Percentiles rank a stretch among this genome's conserved stretches.
These are phyloP conservation scores for Avena insularis DNA, from an alignment of 176 grass and related monocot species.

Conservation along the genomic window DNA sequence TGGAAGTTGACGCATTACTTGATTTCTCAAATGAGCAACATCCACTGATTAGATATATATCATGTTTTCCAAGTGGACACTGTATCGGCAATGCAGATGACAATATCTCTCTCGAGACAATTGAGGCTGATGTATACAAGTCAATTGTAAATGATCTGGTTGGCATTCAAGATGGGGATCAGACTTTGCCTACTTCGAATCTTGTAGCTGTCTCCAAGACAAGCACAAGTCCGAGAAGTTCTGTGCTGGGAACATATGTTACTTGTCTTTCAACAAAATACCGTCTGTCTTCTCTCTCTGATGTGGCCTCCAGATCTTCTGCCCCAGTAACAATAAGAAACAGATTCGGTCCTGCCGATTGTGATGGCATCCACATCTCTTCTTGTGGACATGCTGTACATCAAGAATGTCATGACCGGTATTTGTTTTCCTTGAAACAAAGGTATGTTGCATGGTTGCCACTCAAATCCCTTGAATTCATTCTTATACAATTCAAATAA, in stretches of 20 bases:
- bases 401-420: constrained; percentile 95
- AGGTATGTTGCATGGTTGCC: constrained; percentile 54
- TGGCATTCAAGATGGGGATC: constrained; percentile 48
- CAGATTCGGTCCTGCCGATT: constrained; percentile 80
- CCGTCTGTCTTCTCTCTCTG: constrained; percentile 45
- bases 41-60: constrained; percentile 63
- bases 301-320: constrained; percentile 55
- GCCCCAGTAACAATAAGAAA: constrained; percentile 46
- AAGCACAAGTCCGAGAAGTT: constrained; percentile 63
- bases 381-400: constrained; percentile 98
- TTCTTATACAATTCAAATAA: constrained; percentile 22
- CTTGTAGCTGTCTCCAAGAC: constrained; percentile 54
- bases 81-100: constrained; percentile 42
- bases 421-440: constrained; percentile 96
- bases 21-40: constrained; percentile 68
- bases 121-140: constrained; percentile 67
- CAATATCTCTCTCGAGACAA: constrained; percentile 52
- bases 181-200: constrained; percentile 41
- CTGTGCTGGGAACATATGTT: constrained; percentile 81
- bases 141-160: constrained; percentile 56
- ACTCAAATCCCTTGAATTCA: constrained; percentile 6
- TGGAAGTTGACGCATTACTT: constrained; percentile 60
- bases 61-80: constrained; percentile 50
- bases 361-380: constrained; percentile 96
- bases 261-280: constrained; percentile 70